These are phyloP conservation scores for Apiospora malaysiana DNA, from an alignment of 2,329 filamentous ascomycete genomes.

Conservation along the genomic window DNA sequence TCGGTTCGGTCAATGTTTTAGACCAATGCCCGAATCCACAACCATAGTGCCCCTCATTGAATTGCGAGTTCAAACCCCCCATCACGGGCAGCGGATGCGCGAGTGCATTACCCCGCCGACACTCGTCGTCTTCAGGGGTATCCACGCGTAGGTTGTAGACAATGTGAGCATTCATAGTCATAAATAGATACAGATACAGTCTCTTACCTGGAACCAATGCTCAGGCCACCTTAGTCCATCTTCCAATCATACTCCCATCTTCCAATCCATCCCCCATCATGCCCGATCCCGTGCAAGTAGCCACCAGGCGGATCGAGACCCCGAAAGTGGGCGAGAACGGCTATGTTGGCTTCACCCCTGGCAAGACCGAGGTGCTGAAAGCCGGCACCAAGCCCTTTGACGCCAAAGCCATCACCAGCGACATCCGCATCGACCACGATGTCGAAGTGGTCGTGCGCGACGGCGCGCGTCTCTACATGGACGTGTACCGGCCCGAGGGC, in stretches of 20 bases:
- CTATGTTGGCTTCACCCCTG: conserved; percentile 43
- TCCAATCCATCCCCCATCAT: conserved; percentile 14
- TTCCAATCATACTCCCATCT: neutral
- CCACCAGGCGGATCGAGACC: conserved; percentile 29
- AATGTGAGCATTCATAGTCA: neutral
- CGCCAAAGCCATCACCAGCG: conserved; percentile 40
- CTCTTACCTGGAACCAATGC: neutral
- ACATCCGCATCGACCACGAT: conserved; percentile 52
- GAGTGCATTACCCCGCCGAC: neutral
- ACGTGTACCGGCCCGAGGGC: conserved; percentile 51
- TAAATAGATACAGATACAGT: neutral
- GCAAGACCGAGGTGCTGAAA: conserved; percentile 45
- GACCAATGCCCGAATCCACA: neutral
- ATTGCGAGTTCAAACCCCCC: neutral
- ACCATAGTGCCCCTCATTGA: neutral
- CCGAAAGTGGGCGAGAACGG: conserved; percentile 46
- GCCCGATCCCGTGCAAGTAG: conserved; percentile 30
- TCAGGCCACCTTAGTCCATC: neutral
- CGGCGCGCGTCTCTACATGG: conserved; percentile 48
- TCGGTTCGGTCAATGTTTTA: neutral
- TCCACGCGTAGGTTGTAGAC: neutral
- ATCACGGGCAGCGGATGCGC: neutral
- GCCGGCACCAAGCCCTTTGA: conserved; percentile 45
- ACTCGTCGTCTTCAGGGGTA: neutral
- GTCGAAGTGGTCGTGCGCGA: conserved; percentile 50